phyloP scores from a whole-genome alignment of 768 basidiomycete genomes.

The Russula dissimulans region DNA sequence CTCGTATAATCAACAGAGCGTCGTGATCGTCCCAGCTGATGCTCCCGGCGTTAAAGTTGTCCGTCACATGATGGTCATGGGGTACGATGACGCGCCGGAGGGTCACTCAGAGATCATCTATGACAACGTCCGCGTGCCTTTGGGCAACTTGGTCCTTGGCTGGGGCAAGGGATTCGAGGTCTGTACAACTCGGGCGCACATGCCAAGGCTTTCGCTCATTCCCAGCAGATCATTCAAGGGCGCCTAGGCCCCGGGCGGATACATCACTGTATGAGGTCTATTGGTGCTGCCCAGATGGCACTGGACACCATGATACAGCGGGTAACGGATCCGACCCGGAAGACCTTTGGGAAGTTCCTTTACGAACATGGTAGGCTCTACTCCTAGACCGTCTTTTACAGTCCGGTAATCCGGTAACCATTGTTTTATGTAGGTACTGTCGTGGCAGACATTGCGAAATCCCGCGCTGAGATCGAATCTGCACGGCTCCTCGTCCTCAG shows the following conservation, averaged over 20 bases:
- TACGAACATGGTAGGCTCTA: conserved; percentile 70
- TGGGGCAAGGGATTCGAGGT: conserved; percentile 96
- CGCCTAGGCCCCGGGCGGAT: conserved; percentile 94
- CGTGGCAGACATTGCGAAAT: conserved; percentile 82
- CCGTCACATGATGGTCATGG: conserved; percentile 90
- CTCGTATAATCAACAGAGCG: conserved; percentile 78
- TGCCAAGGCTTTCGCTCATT: background rate
- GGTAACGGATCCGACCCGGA: conserved; percentile 83
- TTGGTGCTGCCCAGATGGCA: conserved; percentile 79
- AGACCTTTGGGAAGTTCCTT: conserved; percentile 90
- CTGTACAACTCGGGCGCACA: background rate
- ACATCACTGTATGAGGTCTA: conserved; percentile 96
- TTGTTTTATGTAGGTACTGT: conserved; percentile 54
- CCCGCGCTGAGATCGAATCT: conserved; percentile 86
- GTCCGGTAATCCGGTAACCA: background rate
- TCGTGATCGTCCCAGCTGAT: conserved; percentile 89
- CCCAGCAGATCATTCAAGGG: conserved; percentile 78
- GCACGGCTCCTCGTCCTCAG: conserved; percentile 83
- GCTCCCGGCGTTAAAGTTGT: conserved; percentile 80
- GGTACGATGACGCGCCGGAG: conserved; percentile 92
- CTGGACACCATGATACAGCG: conserved; percentile 83
- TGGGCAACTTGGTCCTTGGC: conserved; percentile 75
- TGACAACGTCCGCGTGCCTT: conserved; percentile 85
- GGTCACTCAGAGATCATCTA: conserved; percentile 96
- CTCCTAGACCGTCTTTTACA: background rate